Conservation (phyloP, 805 yeast genomes). For the Candida methanosorbosa region DNA sequence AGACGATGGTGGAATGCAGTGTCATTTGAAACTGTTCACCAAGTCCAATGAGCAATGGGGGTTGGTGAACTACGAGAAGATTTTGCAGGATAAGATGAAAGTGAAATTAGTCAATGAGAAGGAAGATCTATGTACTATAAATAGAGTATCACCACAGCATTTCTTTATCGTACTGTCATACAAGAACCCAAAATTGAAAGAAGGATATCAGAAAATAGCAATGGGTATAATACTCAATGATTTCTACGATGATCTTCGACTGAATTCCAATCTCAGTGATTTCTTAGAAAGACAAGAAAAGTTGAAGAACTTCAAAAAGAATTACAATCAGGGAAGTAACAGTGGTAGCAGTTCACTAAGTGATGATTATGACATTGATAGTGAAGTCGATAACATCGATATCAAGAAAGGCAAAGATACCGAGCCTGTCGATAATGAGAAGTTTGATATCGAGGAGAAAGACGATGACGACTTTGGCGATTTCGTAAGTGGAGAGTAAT, state of each 20-base stretch:
- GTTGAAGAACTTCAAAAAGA: conserved; percentile 6
- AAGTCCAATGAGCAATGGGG: conserved; percentile 10
- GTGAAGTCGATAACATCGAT: background rate
- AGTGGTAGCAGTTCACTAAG: background rate
- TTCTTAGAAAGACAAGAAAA: conserved; percentile 12
- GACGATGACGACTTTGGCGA: conserved; percentile 17
- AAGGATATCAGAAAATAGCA: conserved; percentile 9
- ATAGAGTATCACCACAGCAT: conserved; percentile 12
- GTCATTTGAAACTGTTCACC: background rate
- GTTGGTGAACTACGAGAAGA: conserved; percentile 5
- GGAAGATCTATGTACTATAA: conserved; percentile 13
- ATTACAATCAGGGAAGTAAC: conserved; percentile 1
- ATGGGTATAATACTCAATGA: conserved; percentile 19
- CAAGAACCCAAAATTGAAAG: conserved; percentile 1
- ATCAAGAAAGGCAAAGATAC: background rate
- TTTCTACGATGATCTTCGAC: conserved; percentile 16
- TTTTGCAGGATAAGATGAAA: conserved; percentile 4
- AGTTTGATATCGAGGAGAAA: conserved; percentile 1
- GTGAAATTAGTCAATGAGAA: conserved; percentile 7
- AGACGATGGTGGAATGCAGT: conserved; percentile 7
- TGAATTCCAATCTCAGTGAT: conserved; percentile 10
- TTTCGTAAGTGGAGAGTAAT: conserved; percentile 15
- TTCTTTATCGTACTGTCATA: conserved; percentile 12
- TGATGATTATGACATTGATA: conserved; percentile 1
- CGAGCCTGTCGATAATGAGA: background rate